A percentile compares a stretch with the other conserved stretches of the same genome.
Conservation (phyloP, 352 stramenopile species). For the Phytophthora brassicae region DNA sequence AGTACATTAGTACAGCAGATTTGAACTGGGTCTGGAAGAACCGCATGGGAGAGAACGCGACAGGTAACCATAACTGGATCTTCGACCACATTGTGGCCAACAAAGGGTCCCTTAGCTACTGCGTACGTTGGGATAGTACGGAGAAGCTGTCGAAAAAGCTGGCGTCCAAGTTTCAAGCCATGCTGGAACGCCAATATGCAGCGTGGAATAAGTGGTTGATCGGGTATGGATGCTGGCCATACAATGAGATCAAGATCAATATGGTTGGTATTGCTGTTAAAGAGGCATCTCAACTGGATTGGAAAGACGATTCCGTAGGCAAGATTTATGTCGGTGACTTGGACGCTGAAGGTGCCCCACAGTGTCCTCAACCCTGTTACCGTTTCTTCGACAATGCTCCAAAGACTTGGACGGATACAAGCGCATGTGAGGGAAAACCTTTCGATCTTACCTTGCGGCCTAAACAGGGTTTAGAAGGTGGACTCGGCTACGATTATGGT, state of each 20-base stretch:
- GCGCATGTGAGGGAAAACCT: conserved; percentile 26
- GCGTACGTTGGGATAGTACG: conserved; percentile 41
- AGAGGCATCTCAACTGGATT: conserved; percentile 11
- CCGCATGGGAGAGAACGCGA: conserved; percentile 28
- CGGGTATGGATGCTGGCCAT: conserved; percentile 24
- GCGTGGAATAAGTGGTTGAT: conserved; percentile 42
- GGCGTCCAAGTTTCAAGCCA: conserved; percentile 38
- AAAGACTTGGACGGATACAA: conserved; percentile 25
- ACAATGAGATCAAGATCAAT: conserved; percentile 27
- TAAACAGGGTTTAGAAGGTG: conserved; percentile 28
- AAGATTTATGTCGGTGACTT: conserved; percentile 34
- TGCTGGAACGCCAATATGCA: conserved; percentile 40
- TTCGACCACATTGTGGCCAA: conserved; percentile 45
- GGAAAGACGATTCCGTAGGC: conserved; percentile 23
- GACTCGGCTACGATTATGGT: conserved; percentile 20
- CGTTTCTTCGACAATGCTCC: conserved; percentile 32
- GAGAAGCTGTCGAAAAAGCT: conserved; percentile 35
- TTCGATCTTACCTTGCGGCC: conserved; percentile 46
- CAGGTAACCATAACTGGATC: conserved; percentile 38
- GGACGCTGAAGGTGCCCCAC: conserved; percentile 29
- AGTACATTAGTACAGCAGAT: conserved; percentile 24
- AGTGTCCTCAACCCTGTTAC: conserved; percentile 37
- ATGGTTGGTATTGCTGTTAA: conserved; percentile 23
- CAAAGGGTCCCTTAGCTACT: conserved; percentile 48
- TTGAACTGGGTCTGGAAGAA: conserved; percentile 24